These are phyloP conservation scores for Pneumocystis canis DNA, from an alignment of 1,139 yeast genomes.

Conservation along the genomic window DNA sequence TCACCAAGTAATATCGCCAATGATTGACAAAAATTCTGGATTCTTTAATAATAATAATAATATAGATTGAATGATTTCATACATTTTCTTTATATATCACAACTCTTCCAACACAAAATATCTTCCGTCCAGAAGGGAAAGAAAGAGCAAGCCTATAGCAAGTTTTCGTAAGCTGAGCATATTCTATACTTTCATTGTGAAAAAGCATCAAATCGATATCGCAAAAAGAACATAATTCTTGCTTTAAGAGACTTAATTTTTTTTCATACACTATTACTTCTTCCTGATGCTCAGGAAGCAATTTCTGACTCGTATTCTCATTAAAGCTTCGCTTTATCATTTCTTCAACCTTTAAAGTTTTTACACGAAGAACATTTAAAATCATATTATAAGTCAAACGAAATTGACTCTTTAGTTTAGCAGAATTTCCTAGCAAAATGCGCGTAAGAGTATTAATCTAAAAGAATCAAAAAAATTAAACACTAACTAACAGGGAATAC, in stretches of 20 bases:
- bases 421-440: constrained; percentile 74
- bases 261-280: constrained; percentile 41
- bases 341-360: constrained; percentile 87
- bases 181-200: constrained; percentile 34
- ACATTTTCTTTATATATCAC: constrained; percentile 39
- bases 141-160: background rate
- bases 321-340: constrained; percentile 93
- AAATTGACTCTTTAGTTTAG: constrained; percentile 80
- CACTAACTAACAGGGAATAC: background rate
- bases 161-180: constrained; percentile 8
- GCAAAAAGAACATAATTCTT: constrained; percentile 24
- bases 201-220: constrained; percentile 32
- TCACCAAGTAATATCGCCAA: constrained; percentile 36
- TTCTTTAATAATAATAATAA: background rate
- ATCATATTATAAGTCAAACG: constrained; percentile 93
- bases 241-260: constrained; percentile 31
- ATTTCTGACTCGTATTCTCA: constrained; percentile 74
- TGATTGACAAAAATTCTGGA: constrained; percentile 26
- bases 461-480: constrained; percentile 6
- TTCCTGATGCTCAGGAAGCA: constrained; percentile 74
- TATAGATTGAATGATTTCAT: background rate
- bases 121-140: constrained; percentile 11
- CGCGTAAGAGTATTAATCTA: constrained; percentile 39
- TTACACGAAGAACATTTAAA: constrained; percentile 74
- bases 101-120: constrained; percentile 37